These are phyloP conservation scores for Pseudozyma tsukubaensis DNA, from an alignment of 1,284 basidiomycete species.

Conservation along the genomic window DNA sequence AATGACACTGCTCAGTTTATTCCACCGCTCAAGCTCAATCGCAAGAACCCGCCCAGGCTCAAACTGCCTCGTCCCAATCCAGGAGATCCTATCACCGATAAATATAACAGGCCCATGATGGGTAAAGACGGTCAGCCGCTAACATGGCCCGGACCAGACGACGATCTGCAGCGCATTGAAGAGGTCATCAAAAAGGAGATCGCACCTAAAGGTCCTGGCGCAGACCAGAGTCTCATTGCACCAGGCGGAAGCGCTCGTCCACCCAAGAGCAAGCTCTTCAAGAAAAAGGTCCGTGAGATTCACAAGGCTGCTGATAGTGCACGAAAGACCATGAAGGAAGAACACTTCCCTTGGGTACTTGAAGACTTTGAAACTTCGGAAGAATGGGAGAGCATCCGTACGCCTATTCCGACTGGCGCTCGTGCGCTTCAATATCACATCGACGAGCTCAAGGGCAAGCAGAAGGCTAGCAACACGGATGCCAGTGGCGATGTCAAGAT, in stretches of 20 bases:
- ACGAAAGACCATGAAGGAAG: slow-evolving; percentile 64
- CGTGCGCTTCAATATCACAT: slow-evolving; percentile 51
- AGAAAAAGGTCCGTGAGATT: slow-evolving; percentile 65
- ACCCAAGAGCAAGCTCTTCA: slow-evolving; percentile 56
- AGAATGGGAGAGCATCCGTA: slow-evolving; percentile 63
- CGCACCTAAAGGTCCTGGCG: slow-evolving; percentile 40
- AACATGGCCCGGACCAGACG: slow-evolving; percentile 51
- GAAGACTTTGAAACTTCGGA: slow-evolving; percentile 66
- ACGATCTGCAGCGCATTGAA: slow-evolving; percentile 52
- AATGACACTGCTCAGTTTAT: slow-evolving; percentile 59
- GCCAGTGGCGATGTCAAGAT: slow-evolving; percentile 35
- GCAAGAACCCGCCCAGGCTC: slow-evolving; percentile 65
- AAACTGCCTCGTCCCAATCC: slow-evolving; percentile 60
- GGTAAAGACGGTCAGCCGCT: slow-evolving; percentile 58
- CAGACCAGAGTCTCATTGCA: slow-evolving; percentile 51
- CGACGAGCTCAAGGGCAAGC: slow-evolving; percentile 44
- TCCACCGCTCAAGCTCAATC: slow-evolving; percentile 66
- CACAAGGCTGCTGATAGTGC: slow-evolving; percentile 64
- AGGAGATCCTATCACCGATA: slow-evolving; percentile 62
- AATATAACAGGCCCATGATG: slow-evolving; percentile 58
- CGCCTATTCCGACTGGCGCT: slow-evolving; percentile 54
- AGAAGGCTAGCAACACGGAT: slow-evolving; percentile 10
- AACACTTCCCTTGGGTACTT: slow-evolving; percentile 66
- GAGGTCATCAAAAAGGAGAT: slow-evolving; percentile 44
- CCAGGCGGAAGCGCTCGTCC: slow-evolving; percentile 45